phyloP scores from a whole-genome alignment of 1,284 basidiomycete species.

The Trametes pubescens region DNA sequence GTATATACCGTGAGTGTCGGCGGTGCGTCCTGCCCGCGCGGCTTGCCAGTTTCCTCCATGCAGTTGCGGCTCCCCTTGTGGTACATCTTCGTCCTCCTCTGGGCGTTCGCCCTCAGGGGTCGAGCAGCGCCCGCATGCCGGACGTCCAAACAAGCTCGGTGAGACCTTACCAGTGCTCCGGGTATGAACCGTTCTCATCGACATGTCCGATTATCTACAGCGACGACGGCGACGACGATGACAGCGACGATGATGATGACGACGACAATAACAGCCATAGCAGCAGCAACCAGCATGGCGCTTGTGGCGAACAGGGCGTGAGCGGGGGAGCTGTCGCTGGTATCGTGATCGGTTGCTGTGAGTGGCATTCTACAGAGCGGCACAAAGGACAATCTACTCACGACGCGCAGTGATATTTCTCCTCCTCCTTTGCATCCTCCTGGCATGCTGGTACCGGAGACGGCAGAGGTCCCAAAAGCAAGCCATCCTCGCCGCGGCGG shows the following conservation, averaged over 20 bases:
- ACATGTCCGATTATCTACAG: not conserved
- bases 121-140: constrained; percentile 10
- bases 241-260: constrained; percentile 20
- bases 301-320: constrained; percentile 14
- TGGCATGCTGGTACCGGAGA: constrained; percentile 27
- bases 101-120: constrained; percentile 16
- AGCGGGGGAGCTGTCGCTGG: constrained; percentile 39
- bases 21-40: constrained; percentile 8
- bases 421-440: constrained; percentile 25
- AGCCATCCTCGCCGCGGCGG: constrained; percentile 6
- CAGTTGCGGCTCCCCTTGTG: constrained; percentile 25
- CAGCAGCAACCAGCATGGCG: constrained; percentile 7
- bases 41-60: constrained; percentile 25
- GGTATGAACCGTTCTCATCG: not conserved
- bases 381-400: not conserved
- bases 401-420: constrained; percentile 21
- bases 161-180: not conserved
- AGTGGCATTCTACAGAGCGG: constrained; percentile 13
- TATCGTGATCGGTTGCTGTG: constrained; percentile 39
- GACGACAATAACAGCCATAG: not conserved
- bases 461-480: constrained; percentile 8
- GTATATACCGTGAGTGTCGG: constrained; percentile 26
- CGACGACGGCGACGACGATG: constrained; percentile 24
- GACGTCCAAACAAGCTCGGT: constrained; percentile 1
- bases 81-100: constrained; percentile 23